Evolutionary conservation across 83 land plant species (phyloP), one percentile per base, ranked within the genome.

Genomic region (Larix sibirica): DNA sequence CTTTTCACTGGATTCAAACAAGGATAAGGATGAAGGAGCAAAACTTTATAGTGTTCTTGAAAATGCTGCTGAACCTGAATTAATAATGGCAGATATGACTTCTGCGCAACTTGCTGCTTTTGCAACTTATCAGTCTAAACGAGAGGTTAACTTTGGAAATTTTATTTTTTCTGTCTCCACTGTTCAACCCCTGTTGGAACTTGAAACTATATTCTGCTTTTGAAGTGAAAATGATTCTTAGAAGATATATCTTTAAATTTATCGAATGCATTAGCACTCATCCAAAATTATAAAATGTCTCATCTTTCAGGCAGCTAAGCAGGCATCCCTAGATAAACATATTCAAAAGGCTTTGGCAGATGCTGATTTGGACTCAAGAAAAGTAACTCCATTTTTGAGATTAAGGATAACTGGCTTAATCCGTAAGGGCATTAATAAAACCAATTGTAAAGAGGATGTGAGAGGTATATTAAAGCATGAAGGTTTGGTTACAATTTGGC

Each of bases 51-150:
- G 87, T 61, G 75, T 89, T n/a, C 95, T 95, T 58, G 96, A 94
- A 73, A 85, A 62, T 62, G 88, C 96, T 82, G 86, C 90, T 74
- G 98, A 95, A 26, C 98, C 98, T 50, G 98, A 95, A 88, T 65
- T 92, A 10, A 8, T 93, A 69, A 92, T 95, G 98, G 98, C 94
- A 40, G 96, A 88, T 71, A 92, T 95, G 98, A 93, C 84, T 69
- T 71, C 88, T 44, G 90, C 89, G 80, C 96, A 95, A 77, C 92
- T 92, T 62, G 83, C 67, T 69, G 93, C 93, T 56, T 84, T 92
- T 82, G 38, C 89, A 6, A 66, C 83, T 67, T 93, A 93, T 86
- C 85, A 90, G 76, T 83, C 87, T 42, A 95, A 92, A 81, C 63
- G 86, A 50, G 89, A 91, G 95, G 98, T 92, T 16, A 26, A 61